Percentiles rank a stretch among this genome's conserved stretches.
phyloP scores from a whole-genome alignment of 768 basidiomycete genomes.

The Leccinum obscurum region DNA sequence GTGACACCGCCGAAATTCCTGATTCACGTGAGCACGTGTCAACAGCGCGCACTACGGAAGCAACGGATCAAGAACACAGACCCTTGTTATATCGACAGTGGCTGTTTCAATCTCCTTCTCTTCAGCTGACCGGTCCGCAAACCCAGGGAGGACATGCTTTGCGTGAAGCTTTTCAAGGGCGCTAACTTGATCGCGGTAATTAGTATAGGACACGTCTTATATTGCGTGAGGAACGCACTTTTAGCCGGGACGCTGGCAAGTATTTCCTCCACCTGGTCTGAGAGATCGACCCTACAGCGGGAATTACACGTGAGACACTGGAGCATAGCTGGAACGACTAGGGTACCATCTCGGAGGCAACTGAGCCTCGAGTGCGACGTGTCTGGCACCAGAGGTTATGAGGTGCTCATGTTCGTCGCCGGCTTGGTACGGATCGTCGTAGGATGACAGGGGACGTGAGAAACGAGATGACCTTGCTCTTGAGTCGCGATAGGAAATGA shows the following conservation, averaged over 20 bases:
- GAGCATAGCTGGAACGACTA: background rate
- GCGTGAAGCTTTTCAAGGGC: constrained; percentile 93
- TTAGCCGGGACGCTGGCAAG: constrained; percentile 69
- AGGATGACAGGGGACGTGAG: constrained; percentile 40
- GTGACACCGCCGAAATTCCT: constrained; percentile 45
- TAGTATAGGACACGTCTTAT: constrained; percentile 13
- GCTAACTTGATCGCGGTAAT: constrained; percentile 54
- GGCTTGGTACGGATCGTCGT: constrained; percentile 47
- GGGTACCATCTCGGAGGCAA: constrained; percentile 87
- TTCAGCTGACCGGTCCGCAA: constrained; percentile 91
- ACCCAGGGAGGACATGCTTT: constrained; percentile 94
- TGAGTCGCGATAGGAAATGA: constrained; percentile 91
- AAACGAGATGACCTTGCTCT: constrained; percentile 44
- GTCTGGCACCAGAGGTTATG: constrained; percentile 42
- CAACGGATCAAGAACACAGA: constrained; percentile 36
- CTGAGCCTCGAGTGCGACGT: constrained; percentile 54
- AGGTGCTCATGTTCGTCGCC: constrained; percentile 66
- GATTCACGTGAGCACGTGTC: constrained; percentile 8
- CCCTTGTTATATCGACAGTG: constrained; percentile 87
- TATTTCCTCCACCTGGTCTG: constrained; percentile 85
- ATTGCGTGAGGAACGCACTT: constrained; percentile 52
- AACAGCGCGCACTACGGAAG: constrained; percentile 1
- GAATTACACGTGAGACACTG: constrained; percentile 19
- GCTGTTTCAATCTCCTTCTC: constrained; percentile 90
- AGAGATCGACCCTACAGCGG: constrained; percentile 78